A percentile compares a stretch with the other conserved stretches of the same genome.
Evolutionary conservation across 148 eudicot genomes (phyloP).

Genomic region (Beta vulgaris): DNA sequence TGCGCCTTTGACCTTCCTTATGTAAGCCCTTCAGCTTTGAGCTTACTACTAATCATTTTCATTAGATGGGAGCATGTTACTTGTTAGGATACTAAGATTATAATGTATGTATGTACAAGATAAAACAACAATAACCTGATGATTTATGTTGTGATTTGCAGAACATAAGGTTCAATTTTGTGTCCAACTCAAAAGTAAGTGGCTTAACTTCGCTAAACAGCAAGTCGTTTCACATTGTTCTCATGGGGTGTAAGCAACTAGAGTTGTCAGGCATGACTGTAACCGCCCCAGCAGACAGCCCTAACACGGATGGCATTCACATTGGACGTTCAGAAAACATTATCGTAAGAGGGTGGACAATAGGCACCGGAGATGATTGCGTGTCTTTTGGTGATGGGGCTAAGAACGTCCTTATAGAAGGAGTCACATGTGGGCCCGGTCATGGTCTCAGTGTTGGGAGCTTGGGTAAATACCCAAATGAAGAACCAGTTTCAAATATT

Average conservation of each 20-base stretch:
- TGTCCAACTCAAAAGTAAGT: constrained; percentile 33
- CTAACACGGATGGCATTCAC: constrained; percentile 70
- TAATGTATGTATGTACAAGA: too few relatives aligned
- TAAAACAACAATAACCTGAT: too few relatives aligned
- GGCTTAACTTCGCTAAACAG: constrained; percentile 47
- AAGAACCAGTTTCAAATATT: constrained; percentile 38
- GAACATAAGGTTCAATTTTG: constrained; percentile 47
- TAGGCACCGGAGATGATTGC: constrained; percentile 63
- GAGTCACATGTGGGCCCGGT: constrained; percentile 61
- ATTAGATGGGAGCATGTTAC: too few relatives aligned
- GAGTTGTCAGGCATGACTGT: constrained; percentile 30
- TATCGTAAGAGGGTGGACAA: constrained; percentile 16
- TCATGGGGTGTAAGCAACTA: constrained; percentile 38
- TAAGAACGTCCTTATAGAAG: constrained; percentile 32
- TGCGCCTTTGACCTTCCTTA: constrained; percentile 42
- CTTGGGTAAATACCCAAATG: constrained; percentile 42
- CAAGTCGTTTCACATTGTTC: constrained; percentile 50
- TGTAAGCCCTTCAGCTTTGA: constrained; percentile 38
- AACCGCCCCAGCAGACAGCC: constrained; percentile 43
- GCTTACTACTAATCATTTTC: not conserved
- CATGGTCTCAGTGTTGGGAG: constrained; percentile 73
- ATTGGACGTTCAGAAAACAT: constrained; percentile 45
- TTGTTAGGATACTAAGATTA: too few relatives aligned
- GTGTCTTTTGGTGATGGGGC: constrained; percentile 59
- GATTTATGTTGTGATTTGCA: constrained; percentile 13